Conservation (phyloP, 176 grass and related monocot genomes). For the Paspalum vaginatum region DNA sequence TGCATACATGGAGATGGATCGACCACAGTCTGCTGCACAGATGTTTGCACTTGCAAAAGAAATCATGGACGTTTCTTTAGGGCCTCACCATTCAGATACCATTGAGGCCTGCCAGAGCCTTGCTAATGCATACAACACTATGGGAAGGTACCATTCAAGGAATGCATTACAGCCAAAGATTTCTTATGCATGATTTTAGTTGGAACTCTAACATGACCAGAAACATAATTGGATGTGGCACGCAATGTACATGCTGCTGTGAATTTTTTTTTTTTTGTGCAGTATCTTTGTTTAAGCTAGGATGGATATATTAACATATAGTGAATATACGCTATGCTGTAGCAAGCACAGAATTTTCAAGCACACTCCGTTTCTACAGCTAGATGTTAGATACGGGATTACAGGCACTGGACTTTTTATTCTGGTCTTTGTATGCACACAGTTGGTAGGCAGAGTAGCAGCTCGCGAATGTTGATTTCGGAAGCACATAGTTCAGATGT, state of each 20-base stretch:
- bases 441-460: not conserved
- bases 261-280: not conserved
- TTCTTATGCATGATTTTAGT: not conserved
- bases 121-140: conserved; percentile 75
- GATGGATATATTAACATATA: not conserved
- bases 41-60: conserved; percentile 90
- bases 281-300: not conserved
- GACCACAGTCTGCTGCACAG: conserved; percentile 76
- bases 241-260: conserved; percentile 11
- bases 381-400: not conserved
- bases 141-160: conserved; percentile 66
- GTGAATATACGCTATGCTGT: not conserved
- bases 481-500: not conserved
- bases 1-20: conserved; percentile 89
- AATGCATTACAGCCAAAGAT: not conserved
- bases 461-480: not conserved
- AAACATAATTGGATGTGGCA: not conserved
- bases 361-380: not conserved
- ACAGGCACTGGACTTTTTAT: not conserved
- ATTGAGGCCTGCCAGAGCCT: conserved; percentile 90
- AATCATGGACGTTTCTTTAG: conserved; percentile 78
- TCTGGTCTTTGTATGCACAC: conserved; percentile 7
- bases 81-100: conserved; percentile 82
- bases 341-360: not conserved
- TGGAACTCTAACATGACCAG: not conserved